These are phyloP conservation scores for Skeletonema marinoi DNA, from an alignment of 108 stramenopile genomes.

Conservation along the genomic window DNA sequence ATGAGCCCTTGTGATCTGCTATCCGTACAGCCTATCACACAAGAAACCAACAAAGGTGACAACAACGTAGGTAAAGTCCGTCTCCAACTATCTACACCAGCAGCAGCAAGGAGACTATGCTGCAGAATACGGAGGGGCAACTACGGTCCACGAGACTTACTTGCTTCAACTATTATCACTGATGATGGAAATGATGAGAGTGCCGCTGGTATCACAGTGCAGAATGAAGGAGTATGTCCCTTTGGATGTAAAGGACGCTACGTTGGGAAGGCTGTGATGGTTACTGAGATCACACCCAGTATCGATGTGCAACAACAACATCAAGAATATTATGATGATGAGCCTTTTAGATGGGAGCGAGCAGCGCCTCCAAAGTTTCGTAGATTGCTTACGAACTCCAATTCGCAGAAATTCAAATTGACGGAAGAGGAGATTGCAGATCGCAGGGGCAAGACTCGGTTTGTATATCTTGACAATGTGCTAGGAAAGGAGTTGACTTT, in stretches of 20 bases:
- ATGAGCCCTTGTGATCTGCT: neutral
- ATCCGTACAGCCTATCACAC: neutral
- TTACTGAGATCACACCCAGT: neutral
- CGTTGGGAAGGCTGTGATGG: conserved; percentile 1
- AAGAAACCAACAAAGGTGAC: neutral
- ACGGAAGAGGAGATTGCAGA: conserved; percentile 28
- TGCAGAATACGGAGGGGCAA: neutral
- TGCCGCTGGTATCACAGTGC: neutral
- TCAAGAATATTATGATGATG: conserved; percentile 15
- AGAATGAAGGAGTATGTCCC: conserved; percentile 9
- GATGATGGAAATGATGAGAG: neutral
- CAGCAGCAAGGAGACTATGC: neutral
- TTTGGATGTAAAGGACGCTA: conserved; percentile 2
- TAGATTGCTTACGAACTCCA: conserved; percentile 23
- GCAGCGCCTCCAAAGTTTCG: conserved; percentile 88
- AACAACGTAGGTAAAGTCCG: neutral
- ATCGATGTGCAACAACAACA: conserved; percentile 3
- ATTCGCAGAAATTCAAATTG: neutral
- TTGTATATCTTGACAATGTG: conserved; percentile 71
- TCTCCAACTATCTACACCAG: neutral
- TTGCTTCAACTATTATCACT: neutral
- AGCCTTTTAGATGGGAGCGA: conserved; percentile 51
- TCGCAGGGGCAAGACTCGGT: conserved; percentile 59
- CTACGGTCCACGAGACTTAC: neutral
- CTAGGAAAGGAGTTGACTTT: conserved; percentile 1